phyloP scores from a whole-genome alignment of 176 grass and related monocot genomes.

The Melocanna baccifera region DNA sequence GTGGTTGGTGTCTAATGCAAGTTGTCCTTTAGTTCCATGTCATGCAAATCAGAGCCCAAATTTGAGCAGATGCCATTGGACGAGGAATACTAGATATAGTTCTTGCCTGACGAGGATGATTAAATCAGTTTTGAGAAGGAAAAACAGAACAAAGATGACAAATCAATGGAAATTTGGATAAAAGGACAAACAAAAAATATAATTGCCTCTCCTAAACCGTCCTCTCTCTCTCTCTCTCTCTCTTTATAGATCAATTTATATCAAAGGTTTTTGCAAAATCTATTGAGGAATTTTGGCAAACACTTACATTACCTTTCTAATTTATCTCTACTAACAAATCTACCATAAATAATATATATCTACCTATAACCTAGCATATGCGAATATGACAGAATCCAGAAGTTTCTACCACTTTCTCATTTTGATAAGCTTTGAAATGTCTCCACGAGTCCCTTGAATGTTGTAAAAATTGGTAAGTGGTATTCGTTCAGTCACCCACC shows the following conservation, averaged over 20 bases:
- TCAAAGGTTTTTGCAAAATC: no score
- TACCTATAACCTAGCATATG: not conserved
- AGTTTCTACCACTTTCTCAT: not conserved
- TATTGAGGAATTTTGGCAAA: no score
- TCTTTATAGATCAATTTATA: not conserved
- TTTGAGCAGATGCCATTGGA: not conserved
- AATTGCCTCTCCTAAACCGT: not conserved
- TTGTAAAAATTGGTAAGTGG: not conserved
- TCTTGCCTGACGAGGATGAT: not conserved
- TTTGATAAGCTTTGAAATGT: no score
- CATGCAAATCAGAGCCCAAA: not conserved
- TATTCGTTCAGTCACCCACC: not conserved
- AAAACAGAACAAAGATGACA: not conserved
- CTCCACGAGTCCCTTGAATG: not conserved
- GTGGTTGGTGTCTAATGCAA: not conserved
- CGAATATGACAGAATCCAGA: not conserved
- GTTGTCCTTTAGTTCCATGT: not conserved
- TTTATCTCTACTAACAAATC: not conserved
- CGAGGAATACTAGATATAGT: not conserved
- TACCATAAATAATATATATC: not conserved
- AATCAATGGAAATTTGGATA: no score
- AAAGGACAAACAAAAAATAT: no score
- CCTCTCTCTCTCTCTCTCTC: not conserved
- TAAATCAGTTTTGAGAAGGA: not conserved
- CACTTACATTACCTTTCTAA: no score